Base-by-base conservation (phyloP, 345 rosid genomes). In the Geranium rotundifolium region DNA sequence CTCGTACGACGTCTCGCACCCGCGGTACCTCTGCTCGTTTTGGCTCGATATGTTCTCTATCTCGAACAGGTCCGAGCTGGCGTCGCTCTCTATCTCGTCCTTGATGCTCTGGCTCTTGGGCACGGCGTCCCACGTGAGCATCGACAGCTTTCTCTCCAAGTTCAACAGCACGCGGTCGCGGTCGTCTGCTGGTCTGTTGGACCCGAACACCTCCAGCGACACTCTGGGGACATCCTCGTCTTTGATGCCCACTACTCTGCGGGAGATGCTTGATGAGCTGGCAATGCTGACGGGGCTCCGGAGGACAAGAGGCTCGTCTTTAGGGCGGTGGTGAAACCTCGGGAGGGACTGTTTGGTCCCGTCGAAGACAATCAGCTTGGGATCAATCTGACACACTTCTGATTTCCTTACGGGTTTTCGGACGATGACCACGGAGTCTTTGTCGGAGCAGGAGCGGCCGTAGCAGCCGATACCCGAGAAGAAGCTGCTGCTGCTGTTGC, bases 81-180 rank as follows among this genome's bases (percentile, higher is more conserved):
- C 84, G 69, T 84, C 87, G 27, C 87, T 86, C 58, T 61, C 78
- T 1, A 63, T 57, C n/a, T 84, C 89, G 0, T 86, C 92, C 0
- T 34, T 70, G 23, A 71, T 17, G 20, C 56, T 77, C 19, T 67
- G 65, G n/a, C 72, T 37, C 50, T 74, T 80, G 0, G 89, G 93
- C 56, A 86, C 79, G 17, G 93, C 89, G 46, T 86, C 89, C 87
- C 93, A 86, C 41, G 79, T 80, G n/a, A 82, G 76, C 73, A 86
- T 78, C 9, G 87, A 86, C 16, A 82, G 69, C 73, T 82, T 84
- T 76, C 79, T 79, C 71, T 79, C 81, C 30, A 83, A 67, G 62
- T 84, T 80, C 78, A 70, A 58, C 15, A 70, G 76, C 67, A 73
- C 79, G 27, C 27, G 27, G 27, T 23, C 27, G 27, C 2, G 27